Conservation (phyloP, 768 basidiomycete species). For the Crucibulum laeve region DNA sequence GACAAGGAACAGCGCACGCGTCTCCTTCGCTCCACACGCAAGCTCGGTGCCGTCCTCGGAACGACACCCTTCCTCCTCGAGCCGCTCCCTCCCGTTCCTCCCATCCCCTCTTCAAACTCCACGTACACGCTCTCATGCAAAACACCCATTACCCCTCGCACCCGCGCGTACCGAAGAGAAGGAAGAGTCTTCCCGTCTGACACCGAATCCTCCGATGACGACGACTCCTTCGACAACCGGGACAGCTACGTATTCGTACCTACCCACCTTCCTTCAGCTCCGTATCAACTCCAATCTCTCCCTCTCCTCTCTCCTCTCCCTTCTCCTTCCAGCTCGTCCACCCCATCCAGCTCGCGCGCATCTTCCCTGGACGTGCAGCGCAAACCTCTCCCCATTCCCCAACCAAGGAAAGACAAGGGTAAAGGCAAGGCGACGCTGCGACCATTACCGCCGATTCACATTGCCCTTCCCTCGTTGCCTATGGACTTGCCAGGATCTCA, state of each 20-base stretch:
- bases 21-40: conserved; percentile 55
- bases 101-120: conserved; percentile 6
- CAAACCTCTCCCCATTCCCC: neutral
- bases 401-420: too few species aligned
- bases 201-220: conserved; percentile 6
- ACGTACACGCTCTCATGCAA: neutral
- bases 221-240: conserved; percentile 8
- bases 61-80: conserved; percentile 33
- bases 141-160: conserved; percentile 9
- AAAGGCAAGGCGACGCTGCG: conserved; percentile 2
- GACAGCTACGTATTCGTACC: conserved; percentile 14
- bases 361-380: neutral
- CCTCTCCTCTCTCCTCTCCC: too few species aligned
- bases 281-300: conserved; percentile 9
- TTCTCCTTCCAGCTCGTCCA: too few species aligned
- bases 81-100: conserved; percentile 9
- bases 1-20: conserved; percentile 40
- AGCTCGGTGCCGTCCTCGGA: conserved; percentile 53
- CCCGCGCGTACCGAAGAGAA: conserved; percentile 6
- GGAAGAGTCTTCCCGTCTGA: conserved; percentile 9
- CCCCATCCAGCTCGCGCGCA: neutral
- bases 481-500: conserved; percentile 14
- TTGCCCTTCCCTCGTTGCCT: too few species aligned
- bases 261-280: conserved; percentile 10
- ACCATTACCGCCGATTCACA: conserved; percentile 9